These are phyloP conservation scores for Candida ulmi DNA, from an alignment of 805 yeast genomes.

Conservation along the genomic window DNA sequence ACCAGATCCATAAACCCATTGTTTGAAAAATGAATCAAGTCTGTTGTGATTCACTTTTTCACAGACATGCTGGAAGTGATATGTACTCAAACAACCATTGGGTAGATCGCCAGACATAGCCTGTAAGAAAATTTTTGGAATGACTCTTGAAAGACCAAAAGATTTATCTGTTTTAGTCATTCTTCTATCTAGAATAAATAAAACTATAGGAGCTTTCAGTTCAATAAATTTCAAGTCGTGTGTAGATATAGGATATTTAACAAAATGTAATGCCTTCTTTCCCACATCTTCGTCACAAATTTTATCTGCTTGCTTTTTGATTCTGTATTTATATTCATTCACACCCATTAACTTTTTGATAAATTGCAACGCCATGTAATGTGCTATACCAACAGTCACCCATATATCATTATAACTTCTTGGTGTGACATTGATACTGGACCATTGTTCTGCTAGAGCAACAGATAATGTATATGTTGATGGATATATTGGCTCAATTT, in stretches of 20 bases:
- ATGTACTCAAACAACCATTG: constrained; percentile 70
- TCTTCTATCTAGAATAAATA: constrained; percentile 79
- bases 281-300: constrained; percentile 74
- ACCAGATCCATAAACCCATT: constrained; percentile 90
- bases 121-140: constrained; percentile 86
- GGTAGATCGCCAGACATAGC: constrained; percentile 92
- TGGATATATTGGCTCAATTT: constrained; percentile 72
- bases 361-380: constrained; percentile 75
- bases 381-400: constrained; percentile 83
- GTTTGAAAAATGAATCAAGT: constrained; percentile 77
- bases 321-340: constrained; percentile 71
- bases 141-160: constrained; percentile 84
- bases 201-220: constrained; percentile 79
- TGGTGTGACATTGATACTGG: constrained; percentile 88
- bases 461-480: constrained; percentile 64
- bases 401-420: constrained; percentile 74
- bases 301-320: constrained; percentile 58
- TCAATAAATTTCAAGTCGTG: constrained; percentile 63
- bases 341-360: constrained; percentile 68
- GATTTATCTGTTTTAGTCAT: constrained; percentile 96
- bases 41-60: constrained; percentile 89
- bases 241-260: constrained; percentile 57
- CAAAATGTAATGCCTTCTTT: constrained; percentile 69
- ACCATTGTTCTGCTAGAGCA: constrained; percentile 84
- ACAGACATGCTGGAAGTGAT: constrained; percentile 88